phyloP scores from a whole-genome alignment of 257 asterid species.

The Lantana camara region DNA sequence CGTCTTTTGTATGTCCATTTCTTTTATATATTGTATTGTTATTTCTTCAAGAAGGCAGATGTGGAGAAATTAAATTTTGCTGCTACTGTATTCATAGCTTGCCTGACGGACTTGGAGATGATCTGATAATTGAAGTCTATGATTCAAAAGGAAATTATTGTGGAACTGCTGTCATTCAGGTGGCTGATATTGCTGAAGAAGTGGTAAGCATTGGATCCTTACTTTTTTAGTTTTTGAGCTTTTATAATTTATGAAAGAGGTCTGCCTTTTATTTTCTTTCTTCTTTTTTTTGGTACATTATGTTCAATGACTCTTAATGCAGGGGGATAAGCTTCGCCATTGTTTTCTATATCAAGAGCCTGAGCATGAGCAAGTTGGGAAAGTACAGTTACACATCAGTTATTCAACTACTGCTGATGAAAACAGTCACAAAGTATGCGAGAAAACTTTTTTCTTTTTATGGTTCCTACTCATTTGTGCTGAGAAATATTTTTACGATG shows the following conservation, averaged over 20 bases:
- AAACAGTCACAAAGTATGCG: slow-evolving; percentile 64
- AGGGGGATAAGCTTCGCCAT: slow-evolving; percentile 88
- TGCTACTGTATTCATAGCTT: slow-evolving; percentile 48
- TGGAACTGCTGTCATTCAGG: slow-evolving; percentile 83
- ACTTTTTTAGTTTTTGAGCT: no score
- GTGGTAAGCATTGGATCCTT: slow-evolving; percentile 48
- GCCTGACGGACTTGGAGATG: slow-evolving; percentile 94
- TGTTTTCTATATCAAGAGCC: slow-evolving; percentile 83
- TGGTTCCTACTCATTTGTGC: neutral
- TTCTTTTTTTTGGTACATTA: no score
- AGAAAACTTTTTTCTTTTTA: no score
- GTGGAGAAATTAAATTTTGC: slow-evolving; percentile 17
- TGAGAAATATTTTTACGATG: neutral
- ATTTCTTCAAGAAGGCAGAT: slow-evolving; percentile 17
- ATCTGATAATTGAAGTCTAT: slow-evolving; percentile 71
- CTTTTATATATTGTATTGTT: neutral
- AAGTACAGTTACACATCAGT: slow-evolving; percentile 65
- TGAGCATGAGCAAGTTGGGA: slow-evolving; percentile 92
- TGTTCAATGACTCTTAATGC: slow-evolving; percentile 22
- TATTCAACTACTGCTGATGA: slow-evolving; percentile 78
- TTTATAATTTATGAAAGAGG: slow-evolving; percentile 4
- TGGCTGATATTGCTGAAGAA: slow-evolving; percentile 91
- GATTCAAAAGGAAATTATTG: slow-evolving; percentile 81
- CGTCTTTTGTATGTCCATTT: slow-evolving; percentile 76
- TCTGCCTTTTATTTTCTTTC: neutral